phyloP scores from a whole-genome alignment of 495 filamentous ascomycete species.

The Xanthoparmelia taractica region DNA sequence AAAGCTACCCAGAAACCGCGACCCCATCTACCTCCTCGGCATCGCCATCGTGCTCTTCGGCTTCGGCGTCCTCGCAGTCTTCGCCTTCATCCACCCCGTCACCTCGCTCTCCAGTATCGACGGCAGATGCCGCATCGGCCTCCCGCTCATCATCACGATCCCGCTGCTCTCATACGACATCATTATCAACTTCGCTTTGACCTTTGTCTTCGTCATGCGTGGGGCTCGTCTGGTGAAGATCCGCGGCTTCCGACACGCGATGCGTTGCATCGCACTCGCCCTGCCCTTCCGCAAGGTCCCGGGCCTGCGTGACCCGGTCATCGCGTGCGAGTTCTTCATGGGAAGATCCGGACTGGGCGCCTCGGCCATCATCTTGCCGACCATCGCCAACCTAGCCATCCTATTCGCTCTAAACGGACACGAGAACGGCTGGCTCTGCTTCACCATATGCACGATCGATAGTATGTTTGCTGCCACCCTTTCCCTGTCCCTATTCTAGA shows the following conservation, averaged over 20 bases:
- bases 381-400: constrained; percentile 30
- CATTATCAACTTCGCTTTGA: constrained; percentile 1
- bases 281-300: not conserved
- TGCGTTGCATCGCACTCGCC: not conserved
- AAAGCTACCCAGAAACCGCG: constrained; percentile 19
- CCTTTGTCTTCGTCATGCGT: constrained; percentile 1
- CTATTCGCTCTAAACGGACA: constrained; percentile 26
- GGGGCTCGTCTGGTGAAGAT: not conserved
- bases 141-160: constrained; percentile 30
- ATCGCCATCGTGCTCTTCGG: constrained; percentile 29
- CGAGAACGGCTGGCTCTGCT: constrained; percentile 35
- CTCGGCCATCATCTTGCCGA: constrained; percentile 29
- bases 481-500: too few relatives aligned
- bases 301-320: not conserved
- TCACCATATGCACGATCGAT: constrained; percentile 32
- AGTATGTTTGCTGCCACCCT: constrained; percentile 24
- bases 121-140: constrained; percentile 32
- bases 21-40: constrained; percentile 10
- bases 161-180: constrained; percentile 22
- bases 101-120: constrained; percentile 23
- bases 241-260: not conserved
- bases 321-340: constrained; percentile 25
- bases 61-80: constrained; percentile 31
- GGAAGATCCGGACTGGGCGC: constrained; percentile 26
- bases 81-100: constrained; percentile 31